These are phyloP conservation scores for Scheffersomyces cryptocercus DNA, from an alignment of 1,139 yeast species.

Conservation along the genomic window DNA sequence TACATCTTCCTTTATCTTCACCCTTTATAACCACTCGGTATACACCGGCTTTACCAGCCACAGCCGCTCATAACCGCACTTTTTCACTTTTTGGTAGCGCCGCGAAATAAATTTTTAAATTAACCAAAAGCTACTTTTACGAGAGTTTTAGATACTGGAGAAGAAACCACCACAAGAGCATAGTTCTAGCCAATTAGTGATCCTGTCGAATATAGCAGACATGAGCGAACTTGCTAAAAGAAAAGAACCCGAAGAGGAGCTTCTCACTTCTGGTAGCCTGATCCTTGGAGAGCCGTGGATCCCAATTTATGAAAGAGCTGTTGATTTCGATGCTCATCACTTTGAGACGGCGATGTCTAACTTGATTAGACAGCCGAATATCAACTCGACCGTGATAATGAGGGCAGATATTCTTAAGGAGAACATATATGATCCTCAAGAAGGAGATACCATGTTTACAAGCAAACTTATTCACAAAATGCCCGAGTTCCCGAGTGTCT, in stretches of 20 bases:
- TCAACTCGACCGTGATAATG: conserved; percentile 87
- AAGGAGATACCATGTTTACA: conserved; percentile 34
- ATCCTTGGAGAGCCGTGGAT: conserved; percentile 68
- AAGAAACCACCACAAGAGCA: no score
- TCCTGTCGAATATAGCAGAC: no score
- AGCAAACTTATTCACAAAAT: conserved; percentile 34
- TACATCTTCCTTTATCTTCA: no score
- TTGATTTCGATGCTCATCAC: conserved; percentile 50
- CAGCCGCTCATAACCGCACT: no score
- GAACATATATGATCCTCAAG: conserved; percentile 38
- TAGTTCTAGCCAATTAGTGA: no score
- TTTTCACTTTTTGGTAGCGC: no score
- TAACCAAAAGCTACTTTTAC: no score
- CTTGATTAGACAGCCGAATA: conserved; percentile 81
- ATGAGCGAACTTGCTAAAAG: background rate
- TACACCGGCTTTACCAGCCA: no score
- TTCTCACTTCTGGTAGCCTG: conserved; percentile 26
- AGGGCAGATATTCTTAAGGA: conserved; percentile 82
- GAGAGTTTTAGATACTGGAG: no score
- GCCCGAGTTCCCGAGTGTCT: conserved; percentile 34
- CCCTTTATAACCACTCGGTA: no score
- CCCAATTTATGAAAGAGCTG: conserved; percentile 49
- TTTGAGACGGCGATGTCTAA: conserved; percentile 79
- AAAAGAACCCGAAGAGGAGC: background rate
- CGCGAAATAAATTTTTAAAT: no score